Evolutionary conservation across 225 moss, liverwort and hornwort genomes (phyloP), one percentile per base, ranked within the genome.

Genomic region (Pseudisothecium myosuroides): DNA sequence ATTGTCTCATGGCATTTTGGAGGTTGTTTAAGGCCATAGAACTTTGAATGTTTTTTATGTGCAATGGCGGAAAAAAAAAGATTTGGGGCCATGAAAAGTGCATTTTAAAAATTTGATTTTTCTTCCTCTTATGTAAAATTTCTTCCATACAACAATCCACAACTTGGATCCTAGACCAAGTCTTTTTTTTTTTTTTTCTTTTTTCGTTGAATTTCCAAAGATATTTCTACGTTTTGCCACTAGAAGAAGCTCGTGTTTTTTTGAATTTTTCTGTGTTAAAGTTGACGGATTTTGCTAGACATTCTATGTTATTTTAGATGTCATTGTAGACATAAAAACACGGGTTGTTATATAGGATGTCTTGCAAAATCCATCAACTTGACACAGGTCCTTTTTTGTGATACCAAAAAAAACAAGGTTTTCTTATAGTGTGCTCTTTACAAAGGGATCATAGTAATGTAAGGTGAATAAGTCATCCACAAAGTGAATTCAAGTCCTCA

Each of bases 101-200:
- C 23, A n/a, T 12, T 68, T n/a, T 1, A 23, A n/a, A n/a, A 22
- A 0, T 12, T 12, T 68, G 12, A 7, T 12, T 23, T 0, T 31
- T 63, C 9, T 67, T 37, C n/a, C 4, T 8, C 23, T 39, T 39
- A 39, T 7, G 13, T 13, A 4, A 69, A 4, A 39, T 39, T 39
- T 69, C 2, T 69, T 39, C 7, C 23, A 23, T 39, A 23, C 4
- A 23, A 69, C 13, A 39, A 69, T 69, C 12, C 0, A 13, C 13
- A 68, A 7, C 7, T 39, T 69, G 7, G 12, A 39, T 39, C 7
- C 17, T 24, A 4, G 1, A 23, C 39, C 4, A 14, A 69, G 8
- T 24, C 36, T 4, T 24, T 26, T 11, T 69, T 69, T 7, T 22
- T 68, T 14, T 5, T 41, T 41, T 71, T 7, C 22, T 68, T 14